Evolutionary conservation across 2,329 filamentous ascomycete species (phyloP), one percentile per base, ranked within the genome.

Genomic region (Epichloe amarillans): DNA sequence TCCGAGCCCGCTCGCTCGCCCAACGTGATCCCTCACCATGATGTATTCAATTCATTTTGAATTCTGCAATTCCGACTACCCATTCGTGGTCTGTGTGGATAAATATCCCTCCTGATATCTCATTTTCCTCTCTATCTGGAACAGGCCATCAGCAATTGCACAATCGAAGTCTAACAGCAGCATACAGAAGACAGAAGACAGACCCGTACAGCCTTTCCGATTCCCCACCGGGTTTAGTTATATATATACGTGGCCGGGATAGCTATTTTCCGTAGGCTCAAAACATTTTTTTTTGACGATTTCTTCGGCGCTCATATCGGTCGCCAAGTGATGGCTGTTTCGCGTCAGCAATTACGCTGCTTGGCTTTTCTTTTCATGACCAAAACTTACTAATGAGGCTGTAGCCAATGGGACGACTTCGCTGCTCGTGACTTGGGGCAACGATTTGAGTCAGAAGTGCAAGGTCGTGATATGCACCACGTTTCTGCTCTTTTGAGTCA

Each of bases 381-480:
- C 8, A 26, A n/a, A 3, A 57, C 65, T 52, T 65, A 74, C 73
- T 69, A 75, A 80, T 77, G 39, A 79, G 68, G 55, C 77, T 76
- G 57, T 70, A 77, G 61, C 76, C 77, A 44, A 73, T 72, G 35
- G 65, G 59, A 50, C 74, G 47, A 79, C 64, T 58, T 68, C 59
- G 54, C 70, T 72, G 56, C 68, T 69, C 23, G 69, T 33, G 21
- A 51, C 45, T 36, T 39, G 50, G n/a, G 47, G 47, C 47, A 30
- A 30, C 30, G 7, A 11, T 4, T 30, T 11, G 30, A 11, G 10
- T 30, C 30, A 30, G 30, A 30, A 1, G 26, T 30, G 30, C 8
- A 11, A 4, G 11, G 30, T 30, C 30, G 30, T 30, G 30, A 30
- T 30, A 30, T 10, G 26, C 7, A 30, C 26, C 10, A 30, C 26